These are phyloP conservation scores for Yarrowia porcina DNA, from an alignment of 805 yeast species.

Conservation along the genomic window DNA sequence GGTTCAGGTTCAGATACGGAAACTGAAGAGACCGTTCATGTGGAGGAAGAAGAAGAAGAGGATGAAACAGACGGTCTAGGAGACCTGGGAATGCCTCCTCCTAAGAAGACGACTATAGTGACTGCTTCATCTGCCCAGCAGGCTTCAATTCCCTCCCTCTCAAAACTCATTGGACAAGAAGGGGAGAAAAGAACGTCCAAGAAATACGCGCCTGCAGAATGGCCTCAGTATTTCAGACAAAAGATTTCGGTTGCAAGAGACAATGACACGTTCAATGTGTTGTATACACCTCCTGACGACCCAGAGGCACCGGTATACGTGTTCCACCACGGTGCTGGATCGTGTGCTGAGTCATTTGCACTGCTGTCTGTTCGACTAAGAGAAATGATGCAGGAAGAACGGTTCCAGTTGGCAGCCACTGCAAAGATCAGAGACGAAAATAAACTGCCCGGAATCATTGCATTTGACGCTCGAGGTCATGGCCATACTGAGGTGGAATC, in stretches of 20 bases:
- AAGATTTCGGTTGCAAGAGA: background rate
- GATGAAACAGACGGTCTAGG: conserved; percentile 4
- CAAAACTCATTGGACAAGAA: background rate
- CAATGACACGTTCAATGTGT: conserved; percentile 47
- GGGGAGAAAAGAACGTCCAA: background rate
- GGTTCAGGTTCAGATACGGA: conserved; percentile 14
- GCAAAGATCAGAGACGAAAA: conserved; percentile 29
- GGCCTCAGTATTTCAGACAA: conserved; percentile 11
- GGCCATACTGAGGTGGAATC: conserved; percentile 50
- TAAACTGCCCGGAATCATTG: conserved; percentile 56
- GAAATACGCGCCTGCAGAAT: conserved; percentile 21
- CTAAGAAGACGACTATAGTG: background rate
- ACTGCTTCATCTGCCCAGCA: background rate
- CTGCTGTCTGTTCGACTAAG: conserved; percentile 43
- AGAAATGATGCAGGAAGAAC: conserved; percentile 30
- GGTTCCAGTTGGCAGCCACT: background rate
- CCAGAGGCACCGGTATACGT: conserved; percentile 56
- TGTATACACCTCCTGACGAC: conserved; percentile 52
- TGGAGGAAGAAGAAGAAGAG: background rate
- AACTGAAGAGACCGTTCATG: background rate
- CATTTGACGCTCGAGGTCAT: conserved; percentile 85
- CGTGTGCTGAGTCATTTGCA: conserved; percentile 77
- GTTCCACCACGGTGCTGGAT: conserved; percentile 95
- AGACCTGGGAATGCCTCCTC: conserved; percentile 11
- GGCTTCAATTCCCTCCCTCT: background rate